These are phyloP conservation scores for Arthroderma sp. DNA, from an alignment of 2,329 filamentous ascomycete genomes.

Conservation along the genomic window DNA sequence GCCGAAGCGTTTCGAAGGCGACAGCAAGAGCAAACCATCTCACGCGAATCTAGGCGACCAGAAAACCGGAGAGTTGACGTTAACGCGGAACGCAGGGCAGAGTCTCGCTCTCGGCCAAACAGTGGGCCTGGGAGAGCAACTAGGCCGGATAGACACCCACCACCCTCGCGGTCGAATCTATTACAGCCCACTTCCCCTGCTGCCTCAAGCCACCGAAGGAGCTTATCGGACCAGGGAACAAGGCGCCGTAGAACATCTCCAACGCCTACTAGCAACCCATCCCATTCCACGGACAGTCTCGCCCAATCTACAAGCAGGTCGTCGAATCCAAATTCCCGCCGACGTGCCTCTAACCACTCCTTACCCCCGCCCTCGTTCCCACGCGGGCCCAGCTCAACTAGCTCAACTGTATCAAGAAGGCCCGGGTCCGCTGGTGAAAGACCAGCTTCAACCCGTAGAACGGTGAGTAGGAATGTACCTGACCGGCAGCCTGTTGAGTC, in stretches of 20 bases:
- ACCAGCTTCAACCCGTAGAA: background rate
- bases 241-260: constrained; percentile 21
- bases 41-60: background rate
- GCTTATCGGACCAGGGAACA: constrained; percentile 23
- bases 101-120: background rate
- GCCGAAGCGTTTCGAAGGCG: constrained; percentile 74
- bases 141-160: constrained; percentile 11
- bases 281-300: background rate
- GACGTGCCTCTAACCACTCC: constrained; percentile 2
- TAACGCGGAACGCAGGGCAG: background rate
- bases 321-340: background rate
- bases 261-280: constrained; percentile 1
- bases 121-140: background rate
- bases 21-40: constrained; percentile 32
- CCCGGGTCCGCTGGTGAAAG: constrained; percentile 1
- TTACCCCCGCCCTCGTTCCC: background rate
- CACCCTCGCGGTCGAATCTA: constrained; percentile 20
- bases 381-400: background rate
- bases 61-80: background rate
- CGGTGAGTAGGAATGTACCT: background rate
- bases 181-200: constrained; percentile 18
- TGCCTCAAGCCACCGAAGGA: constrained; percentile 20
- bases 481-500: background rate
- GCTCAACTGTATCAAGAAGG: background rate
- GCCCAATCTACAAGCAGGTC: constrained; percentile 1